Evolutionary conservation across 2,329 filamentous ascomycete species (phyloP).

Genomic region (Remersonia thermophila): DNA sequence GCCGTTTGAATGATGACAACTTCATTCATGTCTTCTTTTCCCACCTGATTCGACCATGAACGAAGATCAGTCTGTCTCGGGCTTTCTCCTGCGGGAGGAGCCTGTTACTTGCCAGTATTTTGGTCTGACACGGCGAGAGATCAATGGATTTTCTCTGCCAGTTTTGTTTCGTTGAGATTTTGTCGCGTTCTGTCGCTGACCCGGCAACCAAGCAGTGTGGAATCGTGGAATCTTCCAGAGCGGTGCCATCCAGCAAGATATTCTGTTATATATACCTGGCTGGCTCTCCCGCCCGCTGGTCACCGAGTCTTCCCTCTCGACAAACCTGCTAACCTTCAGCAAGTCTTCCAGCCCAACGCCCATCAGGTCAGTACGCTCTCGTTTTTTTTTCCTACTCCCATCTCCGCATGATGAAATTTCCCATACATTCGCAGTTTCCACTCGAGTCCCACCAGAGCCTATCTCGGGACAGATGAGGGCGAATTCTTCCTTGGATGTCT

Average conservation of each 20-base stretch:
- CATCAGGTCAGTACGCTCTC: too few species aligned
- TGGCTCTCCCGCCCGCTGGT: too few species aligned
- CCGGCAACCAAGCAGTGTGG: slow-evolving; percentile 5
- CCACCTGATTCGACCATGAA: slow-evolving; percentile 81
- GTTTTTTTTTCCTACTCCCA: slow-evolving; percentile 5
- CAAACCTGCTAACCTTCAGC: not conserved
- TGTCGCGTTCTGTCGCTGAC: slow-evolving; percentile 9
- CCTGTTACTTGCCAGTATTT: slow-evolving; percentile 90
- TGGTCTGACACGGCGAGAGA: slow-evolving; percentile 44
- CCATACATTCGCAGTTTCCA: slow-evolving; percentile 78
- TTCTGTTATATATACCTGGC: too few species aligned
- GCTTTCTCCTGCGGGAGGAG: slow-evolving; percentile 38
- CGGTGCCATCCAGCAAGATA: not conserved
- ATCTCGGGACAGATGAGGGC: slow-evolving; percentile 56
- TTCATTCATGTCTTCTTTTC: slow-evolving; percentile 66
- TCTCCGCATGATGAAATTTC: slow-evolving; percentile 58
- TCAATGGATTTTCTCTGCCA: slow-evolving; percentile 4
- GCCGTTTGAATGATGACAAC: slow-evolving; percentile 57
- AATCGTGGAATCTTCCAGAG: slow-evolving; percentile 4
- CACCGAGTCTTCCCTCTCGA: not conserved
- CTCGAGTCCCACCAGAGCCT: slow-evolving; percentile 61
- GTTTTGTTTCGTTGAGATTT: slow-evolving; percentile 3
- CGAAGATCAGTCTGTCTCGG: slow-evolving; percentile 58
- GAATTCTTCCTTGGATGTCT: slow-evolving; percentile 67
- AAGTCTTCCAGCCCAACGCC: not conserved